A percentile compares a stretch with the other conserved stretches of the same genome.
These are phyloP conservation scores for Crithidia sp. DNA, from an alignment of 208 protist species.

Conservation along the genomic window DNA sequence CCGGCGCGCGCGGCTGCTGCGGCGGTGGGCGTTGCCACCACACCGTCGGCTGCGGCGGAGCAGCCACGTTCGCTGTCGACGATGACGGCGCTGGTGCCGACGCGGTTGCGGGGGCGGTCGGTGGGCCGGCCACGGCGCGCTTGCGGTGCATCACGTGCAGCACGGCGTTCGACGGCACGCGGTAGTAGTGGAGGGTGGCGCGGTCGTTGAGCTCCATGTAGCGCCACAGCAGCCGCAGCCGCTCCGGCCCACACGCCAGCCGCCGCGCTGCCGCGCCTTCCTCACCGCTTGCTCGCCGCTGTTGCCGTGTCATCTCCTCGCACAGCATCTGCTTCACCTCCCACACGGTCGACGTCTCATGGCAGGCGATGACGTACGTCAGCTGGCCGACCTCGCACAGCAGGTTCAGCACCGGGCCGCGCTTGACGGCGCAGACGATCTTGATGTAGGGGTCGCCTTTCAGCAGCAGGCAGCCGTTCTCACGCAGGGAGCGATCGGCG, in stretches of 20 bases:
- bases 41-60: conserved; percentile 8
- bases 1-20: neutral
- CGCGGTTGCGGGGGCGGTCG: neutral
- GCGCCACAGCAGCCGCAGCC: conserved; percentile 79
- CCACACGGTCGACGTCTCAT: conserved; percentile 67
- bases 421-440: conserved; percentile 67
- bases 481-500: conserved; percentile 55
- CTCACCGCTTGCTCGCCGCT: conserved; percentile 16
- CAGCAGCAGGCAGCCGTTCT: conserved; percentile 82
- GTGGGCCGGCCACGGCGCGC: conserved; percentile 14
- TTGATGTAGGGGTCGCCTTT: conserved; percentile 90
- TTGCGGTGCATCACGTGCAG: conserved; percentile 47
- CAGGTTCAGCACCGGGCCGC: conserved; percentile 74
- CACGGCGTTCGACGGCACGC: conserved; percentile 77
- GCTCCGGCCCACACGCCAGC: conserved; percentile 48
- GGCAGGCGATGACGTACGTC: conserved; percentile 55
- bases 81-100: neutral
- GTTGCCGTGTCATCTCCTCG: conserved; percentile 42
- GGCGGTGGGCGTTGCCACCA: conserved; percentile 25
- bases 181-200: conserved; percentile 84
- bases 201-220: conserved; percentile 90
- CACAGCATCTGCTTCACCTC: conserved; percentile 77
- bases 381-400: conserved; percentile 45
- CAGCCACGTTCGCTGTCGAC: neutral
- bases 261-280: conserved; percentile 2